Conservation (phyloP, 108 stramenopile species). For the Conticribra guillardii region DNA sequence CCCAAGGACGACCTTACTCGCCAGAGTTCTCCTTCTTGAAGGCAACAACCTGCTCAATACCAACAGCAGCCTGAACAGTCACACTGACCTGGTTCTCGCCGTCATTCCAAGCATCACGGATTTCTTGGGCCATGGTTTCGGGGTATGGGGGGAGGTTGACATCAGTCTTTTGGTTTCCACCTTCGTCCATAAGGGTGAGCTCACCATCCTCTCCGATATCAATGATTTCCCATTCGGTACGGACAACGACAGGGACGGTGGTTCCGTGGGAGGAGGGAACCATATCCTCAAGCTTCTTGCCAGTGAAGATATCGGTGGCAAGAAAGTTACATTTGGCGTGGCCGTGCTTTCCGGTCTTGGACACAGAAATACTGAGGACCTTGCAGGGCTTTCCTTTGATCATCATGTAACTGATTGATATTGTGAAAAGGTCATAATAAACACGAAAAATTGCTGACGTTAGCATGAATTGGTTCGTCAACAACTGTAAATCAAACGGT, state of each 20-base stretch:
- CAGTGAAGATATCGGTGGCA: constrained; percentile 99
- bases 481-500: too few relatives aligned
- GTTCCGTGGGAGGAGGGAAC: constrained; percentile 98
- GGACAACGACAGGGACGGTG: constrained; percentile 95
- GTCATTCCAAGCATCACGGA: constrained; percentile 91
- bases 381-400: constrained; percentile 99
- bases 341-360: constrained; percentile 99
- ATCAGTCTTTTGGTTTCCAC: constrained; percentile 97
- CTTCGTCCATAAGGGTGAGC: constrained; percentile 97
- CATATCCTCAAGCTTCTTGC: constrained; percentile 99
- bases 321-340: constrained; percentile 99
- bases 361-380: constrained; percentile 97
- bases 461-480: constrained; percentile 1
- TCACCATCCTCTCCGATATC: constrained; percentile 97
- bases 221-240: constrained; percentile 96
- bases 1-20: background rate
- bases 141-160: constrained; percentile 93
- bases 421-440: constrained; percentile 6
- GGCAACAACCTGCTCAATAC: constrained; percentile 88
- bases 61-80: constrained; percentile 90
- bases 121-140: constrained; percentile 91
- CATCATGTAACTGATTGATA: constrained; percentile 83
- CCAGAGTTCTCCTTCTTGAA: constrained; percentile 79
- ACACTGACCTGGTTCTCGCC: constrained; percentile 89
- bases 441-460: too few relatives aligned